phyloP scores from a whole-genome alignment of 345 rosid genomes.

The Populus davidiana region DNA sequence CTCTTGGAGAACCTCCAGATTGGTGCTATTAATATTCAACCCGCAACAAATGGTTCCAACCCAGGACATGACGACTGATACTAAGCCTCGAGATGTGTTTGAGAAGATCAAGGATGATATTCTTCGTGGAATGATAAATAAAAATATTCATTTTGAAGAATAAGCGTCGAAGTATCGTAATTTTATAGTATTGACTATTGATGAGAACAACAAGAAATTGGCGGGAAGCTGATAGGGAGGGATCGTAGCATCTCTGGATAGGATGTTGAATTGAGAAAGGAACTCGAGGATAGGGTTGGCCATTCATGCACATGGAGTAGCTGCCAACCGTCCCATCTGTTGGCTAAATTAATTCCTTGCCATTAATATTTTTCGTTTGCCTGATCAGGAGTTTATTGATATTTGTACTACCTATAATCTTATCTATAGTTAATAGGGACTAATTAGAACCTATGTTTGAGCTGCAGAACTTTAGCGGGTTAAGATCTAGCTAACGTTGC shows the following conservation, averaged over 20 bases:
- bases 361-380: constrained; percentile 12
- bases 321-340: constrained; percentile 15
- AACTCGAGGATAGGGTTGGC: constrained; percentile 13
- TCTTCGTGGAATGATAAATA: too few relatives aligned
- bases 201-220: neutral
- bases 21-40: too few relatives aligned
- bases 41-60: too few relatives aligned
- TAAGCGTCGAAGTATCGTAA: neutral
- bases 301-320: constrained; percentile 19
- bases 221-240: neutral
- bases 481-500: neutral
- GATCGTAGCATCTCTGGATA: neutral
- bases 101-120: too few relatives aligned
- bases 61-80: too few relatives aligned
- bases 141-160: neutral
- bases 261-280: constrained; percentile 10
- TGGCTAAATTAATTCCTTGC: neutral
- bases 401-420: neutral
- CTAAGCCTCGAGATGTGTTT: too few relatives aligned
- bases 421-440: neutral
- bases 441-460: neutral
- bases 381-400: constrained; percentile 1
- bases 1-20: too few relatives aligned
- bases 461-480: neutral
- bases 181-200: too few relatives aligned